Evolutionary conservation across 208 protist species (phyloP).

Genomic region (Crithidia thermophila): DNA sequence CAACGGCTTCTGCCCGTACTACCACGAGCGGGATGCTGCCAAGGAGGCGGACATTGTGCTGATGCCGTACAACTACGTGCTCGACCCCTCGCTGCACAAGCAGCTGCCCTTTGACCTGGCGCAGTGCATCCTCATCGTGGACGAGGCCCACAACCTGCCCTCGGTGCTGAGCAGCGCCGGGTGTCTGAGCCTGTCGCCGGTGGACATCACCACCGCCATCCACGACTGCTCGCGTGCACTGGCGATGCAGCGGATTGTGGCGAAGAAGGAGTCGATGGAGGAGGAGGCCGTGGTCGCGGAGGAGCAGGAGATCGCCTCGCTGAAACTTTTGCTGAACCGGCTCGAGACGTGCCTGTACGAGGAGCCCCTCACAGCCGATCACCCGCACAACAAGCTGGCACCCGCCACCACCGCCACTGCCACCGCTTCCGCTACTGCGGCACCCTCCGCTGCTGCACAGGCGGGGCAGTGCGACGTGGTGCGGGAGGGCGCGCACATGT

Average conservation of each 20-base stretch:
- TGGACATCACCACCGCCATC: slow-evolving; percentile 80
- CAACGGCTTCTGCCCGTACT: slow-evolving; percentile 96
- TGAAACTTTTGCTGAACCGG: slow-evolving; percentile 73
- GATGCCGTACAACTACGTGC: slow-evolving; percentile 98
- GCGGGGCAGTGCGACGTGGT: slow-evolving; percentile 49
- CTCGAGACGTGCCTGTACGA: slow-evolving; percentile 58
- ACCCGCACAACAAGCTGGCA: neutral
- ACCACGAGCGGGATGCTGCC: slow-evolving; percentile 80
- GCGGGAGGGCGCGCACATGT: slow-evolving; percentile 62
- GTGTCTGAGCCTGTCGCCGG: slow-evolving; percentile 67
- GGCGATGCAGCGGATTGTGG: slow-evolving; percentile 50
- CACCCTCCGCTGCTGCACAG: no score
- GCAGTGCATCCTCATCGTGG: slow-evolving; percentile 93
- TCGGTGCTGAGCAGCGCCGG: slow-evolving; percentile 60
- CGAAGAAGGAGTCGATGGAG: slow-evolving; percentile 27
- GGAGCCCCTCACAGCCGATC: slow-evolving; percentile 28
- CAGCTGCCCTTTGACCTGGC: slow-evolving; percentile 84
- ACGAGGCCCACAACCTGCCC: slow-evolving; percentile 97
- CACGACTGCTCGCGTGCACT: slow-evolving; percentile 78
- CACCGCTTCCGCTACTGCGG: neutral
- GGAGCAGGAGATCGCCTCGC: slow-evolving; percentile 70
- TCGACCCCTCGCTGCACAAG: slow-evolving; percentile 91
- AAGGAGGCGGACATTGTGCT: slow-evolving; percentile 95
- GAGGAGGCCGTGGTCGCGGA: slow-evolving; percentile 31
- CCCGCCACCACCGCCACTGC: neutral